A percentile compares a stretch with the other conserved stretches of the same genome.
Conservation (phyloP, 306 rosid genomes). For the Carpinus viminea region DNA sequence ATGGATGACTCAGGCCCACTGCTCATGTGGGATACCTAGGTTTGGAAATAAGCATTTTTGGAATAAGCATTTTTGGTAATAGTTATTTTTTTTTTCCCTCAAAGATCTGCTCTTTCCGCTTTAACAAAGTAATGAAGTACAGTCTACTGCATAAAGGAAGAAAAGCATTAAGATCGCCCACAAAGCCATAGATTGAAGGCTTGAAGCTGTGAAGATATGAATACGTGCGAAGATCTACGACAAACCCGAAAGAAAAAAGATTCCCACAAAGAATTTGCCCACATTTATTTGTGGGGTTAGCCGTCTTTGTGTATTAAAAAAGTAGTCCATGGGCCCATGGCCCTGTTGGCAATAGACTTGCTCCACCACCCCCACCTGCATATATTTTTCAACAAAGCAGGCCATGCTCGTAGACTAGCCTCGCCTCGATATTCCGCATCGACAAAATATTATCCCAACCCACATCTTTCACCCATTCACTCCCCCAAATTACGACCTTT, state of each 20-base stretch:
- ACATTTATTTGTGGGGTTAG: not conserved
- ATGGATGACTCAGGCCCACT: too few relatives aligned
- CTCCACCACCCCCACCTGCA: not conserved
- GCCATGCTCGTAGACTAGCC: not conserved
- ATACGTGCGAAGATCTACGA: not conserved
- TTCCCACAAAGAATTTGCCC: not conserved
- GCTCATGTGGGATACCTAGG: too few relatives aligned
- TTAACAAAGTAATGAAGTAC: slow-evolving; percentile 22
- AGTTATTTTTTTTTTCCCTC: not conserved
- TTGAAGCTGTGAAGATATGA: not conserved
- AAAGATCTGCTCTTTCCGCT: slow-evolving; percentile 3
- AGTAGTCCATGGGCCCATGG: not conserved
- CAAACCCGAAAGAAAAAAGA: slow-evolving; percentile 1
- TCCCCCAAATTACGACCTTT: too few relatives aligned
- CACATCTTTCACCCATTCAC: too few relatives aligned
- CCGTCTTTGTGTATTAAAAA: not conserved
- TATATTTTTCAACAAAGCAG: not conserved
- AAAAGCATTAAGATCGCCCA: not conserved
- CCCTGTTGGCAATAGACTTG: not conserved
- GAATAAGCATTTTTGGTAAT: too few relatives aligned
- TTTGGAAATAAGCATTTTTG: too few relatives aligned
- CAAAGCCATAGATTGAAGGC: not conserved
- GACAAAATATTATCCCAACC: too few relatives aligned
- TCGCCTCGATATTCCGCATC: too few relatives aligned
- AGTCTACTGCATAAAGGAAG: not conserved